phyloP scores from a whole-genome alignment of 306 rosid species.

The Aeschynomene evenia region DNA sequence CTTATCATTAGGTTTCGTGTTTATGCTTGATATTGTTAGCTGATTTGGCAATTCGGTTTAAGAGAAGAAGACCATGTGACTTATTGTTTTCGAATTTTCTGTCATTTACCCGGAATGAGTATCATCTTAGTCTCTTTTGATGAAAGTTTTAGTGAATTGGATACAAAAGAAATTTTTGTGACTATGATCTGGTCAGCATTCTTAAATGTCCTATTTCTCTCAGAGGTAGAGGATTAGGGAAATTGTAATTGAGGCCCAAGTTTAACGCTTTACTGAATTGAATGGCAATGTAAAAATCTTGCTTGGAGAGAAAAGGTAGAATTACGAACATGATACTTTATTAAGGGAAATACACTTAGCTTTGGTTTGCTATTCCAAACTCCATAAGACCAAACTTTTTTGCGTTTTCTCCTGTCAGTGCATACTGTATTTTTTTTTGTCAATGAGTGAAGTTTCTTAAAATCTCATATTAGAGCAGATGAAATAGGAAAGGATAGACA shows the following conservation, averaged over 20 bases:
- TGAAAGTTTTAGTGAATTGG: not conserved
- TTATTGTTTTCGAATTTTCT: too few species aligned
- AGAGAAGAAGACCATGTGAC: too few species aligned
- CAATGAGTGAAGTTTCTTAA: not conserved
- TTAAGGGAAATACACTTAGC: not conserved
- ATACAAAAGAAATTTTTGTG: not conserved
- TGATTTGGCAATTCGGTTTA: too few species aligned
- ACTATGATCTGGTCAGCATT: not conserved
- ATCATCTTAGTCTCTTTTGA: not conserved
- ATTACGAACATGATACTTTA: not conserved
- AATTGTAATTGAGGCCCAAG: not conserved
- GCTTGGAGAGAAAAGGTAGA: not conserved
- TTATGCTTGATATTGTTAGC: not conserved
- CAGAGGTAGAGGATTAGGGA: not conserved
- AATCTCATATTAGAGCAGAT: conserved; percentile 1
- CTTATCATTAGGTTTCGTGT: not conserved
- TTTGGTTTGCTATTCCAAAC: not conserved
- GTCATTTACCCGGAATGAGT: not conserved
- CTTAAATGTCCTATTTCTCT: too few species aligned
- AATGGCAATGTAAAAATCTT: not conserved
- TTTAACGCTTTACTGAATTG: not conserved
- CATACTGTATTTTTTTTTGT: too few species aligned
- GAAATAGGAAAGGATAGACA: conserved; percentile 2
- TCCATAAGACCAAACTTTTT: too few species aligned
- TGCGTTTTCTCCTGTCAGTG: not conserved